Evolutionary conservation across 495 filamentous ascomycete species (phyloP).

Genomic region (Talaromyces borbonicus): DNA sequence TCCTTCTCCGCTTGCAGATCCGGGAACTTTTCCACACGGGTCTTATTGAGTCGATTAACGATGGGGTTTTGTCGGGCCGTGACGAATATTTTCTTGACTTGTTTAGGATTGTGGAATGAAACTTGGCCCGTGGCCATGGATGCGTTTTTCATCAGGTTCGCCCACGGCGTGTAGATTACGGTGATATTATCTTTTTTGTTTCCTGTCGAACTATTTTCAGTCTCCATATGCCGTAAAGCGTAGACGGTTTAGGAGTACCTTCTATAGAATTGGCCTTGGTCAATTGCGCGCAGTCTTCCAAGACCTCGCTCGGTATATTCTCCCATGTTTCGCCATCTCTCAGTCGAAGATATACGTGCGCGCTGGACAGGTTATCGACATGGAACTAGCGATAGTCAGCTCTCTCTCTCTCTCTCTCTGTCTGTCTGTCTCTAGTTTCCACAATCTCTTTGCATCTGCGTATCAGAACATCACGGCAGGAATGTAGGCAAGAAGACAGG

Average conservation of each 20-base stretch:
- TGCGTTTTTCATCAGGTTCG: constrained; percentile 92
- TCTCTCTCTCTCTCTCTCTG: neutral
- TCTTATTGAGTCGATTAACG: constrained; percentile 96
- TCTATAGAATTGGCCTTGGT: constrained; percentile 99
- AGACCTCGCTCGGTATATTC: constrained; percentile 57
- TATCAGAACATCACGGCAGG: neutral
- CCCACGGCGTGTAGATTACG: constrained; percentile 96
- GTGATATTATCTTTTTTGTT: constrained; percentile 99
- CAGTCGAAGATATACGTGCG: constrained; percentile 88
- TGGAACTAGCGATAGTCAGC: constrained; percentile 57
- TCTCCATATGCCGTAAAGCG: neutral
- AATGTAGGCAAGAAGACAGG: neutral
- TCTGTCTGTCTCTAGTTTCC: too few species aligned
- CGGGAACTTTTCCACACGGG: constrained; percentile 74
- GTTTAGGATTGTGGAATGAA: constrained; percentile 78
- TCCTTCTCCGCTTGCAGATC: constrained; percentile 75
- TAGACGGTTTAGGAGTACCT: constrained; percentile 36
- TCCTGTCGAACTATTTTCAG: constrained; percentile 37
- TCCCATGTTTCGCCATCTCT: constrained; percentile 80
- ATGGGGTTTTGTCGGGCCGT: constrained; percentile 71
- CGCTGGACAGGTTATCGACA: constrained; percentile 92
- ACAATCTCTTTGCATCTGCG: too few species aligned
- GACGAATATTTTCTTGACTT: constrained; percentile 74
- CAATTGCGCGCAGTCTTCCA: constrained; percentile 84
- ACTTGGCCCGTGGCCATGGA: constrained; percentile 94